Evolutionary conservation across 306 rosid species (phyloP).

Genomic region (Begonia peltatifolia): DNA sequence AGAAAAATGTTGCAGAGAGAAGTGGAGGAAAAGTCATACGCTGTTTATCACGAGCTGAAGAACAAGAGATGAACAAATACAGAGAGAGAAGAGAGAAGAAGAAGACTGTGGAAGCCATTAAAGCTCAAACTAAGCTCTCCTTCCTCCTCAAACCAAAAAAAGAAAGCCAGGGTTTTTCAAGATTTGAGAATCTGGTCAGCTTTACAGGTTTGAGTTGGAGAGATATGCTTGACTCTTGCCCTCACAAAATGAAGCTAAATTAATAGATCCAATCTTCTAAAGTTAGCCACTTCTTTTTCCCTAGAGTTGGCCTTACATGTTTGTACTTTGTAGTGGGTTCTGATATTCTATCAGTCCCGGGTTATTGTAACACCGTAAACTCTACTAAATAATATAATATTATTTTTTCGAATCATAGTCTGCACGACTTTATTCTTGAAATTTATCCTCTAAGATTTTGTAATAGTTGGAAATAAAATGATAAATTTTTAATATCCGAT

Average conservation of each 20-base stretch:
- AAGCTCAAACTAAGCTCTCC: neutral
- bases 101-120: constrained; percentile 18
- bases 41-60: constrained; percentile 13
- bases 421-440: too few relatives aligned
- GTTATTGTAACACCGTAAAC: too few relatives aligned
- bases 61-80: constrained; percentile 14
- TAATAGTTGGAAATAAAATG: too few relatives aligned
- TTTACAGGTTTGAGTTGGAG: neutral
- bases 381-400: too few relatives aligned
- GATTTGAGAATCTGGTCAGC: neutral
- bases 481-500: too few relatives aligned
- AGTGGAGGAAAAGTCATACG: constrained; percentile 13
- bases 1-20: too few relatives aligned
- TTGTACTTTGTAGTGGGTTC: too few relatives aligned
- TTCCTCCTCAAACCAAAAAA: neutral
- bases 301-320: constrained; percentile 4
- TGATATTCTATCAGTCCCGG: too few relatives aligned
- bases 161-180: neutral
- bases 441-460: too few relatives aligned
- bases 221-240: neutral
- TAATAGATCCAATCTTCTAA: neutral
- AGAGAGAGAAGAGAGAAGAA: constrained; percentile 17
- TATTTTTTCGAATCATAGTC: too few relatives aligned
- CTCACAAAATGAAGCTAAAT: neutral
- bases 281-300: neutral